Evolutionary conservation across 2,329 filamentous ascomycete genomes (phyloP).

Genomic region (Colletotrichum sp.): DNA sequence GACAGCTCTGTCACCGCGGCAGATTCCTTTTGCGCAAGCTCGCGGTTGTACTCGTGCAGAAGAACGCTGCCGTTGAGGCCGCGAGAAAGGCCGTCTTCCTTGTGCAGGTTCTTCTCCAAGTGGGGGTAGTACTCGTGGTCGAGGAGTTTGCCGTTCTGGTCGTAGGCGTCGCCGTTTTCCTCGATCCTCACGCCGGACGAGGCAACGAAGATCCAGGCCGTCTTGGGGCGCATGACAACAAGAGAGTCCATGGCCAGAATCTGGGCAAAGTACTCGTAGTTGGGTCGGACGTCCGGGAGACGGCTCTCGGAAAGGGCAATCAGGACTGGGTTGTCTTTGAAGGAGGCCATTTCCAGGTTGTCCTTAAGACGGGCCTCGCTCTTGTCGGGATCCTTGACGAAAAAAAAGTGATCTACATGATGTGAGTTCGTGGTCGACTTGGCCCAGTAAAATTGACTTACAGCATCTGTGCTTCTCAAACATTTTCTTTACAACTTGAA

Average conservation of each 20-base stretch:
- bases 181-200: conserved; percentile 56
- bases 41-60: conserved; percentile 63
- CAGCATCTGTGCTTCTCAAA: conserved; percentile 67
- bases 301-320: conserved; percentile 63
- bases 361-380: conserved; percentile 55
- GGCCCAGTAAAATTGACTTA: conserved; percentile 42
- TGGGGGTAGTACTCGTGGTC: conserved; percentile 58
- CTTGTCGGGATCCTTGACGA: conserved; percentile 57
- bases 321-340: conserved; percentile 70
- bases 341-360: conserved; percentile 53
- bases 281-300: conserved; percentile 62
- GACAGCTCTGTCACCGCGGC: conserved; percentile 59
- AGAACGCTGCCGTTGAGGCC: conserved; percentile 54
- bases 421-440: neutral
- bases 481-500: conserved; percentile 73
- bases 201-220: conserved; percentile 64
- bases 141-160: conserved; percentile 47
- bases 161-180: conserved; percentile 44
- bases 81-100: conserved; percentile 54
- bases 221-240: conserved; percentile 60
- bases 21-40: conserved; percentile 59
- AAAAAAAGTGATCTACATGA: conserved; percentile 62
- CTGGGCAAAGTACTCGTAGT: conserved; percentile 66
- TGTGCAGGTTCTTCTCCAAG: conserved; percentile 58
- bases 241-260: conserved; percentile 58